Base-by-base conservation (phyloP, 192 early-diverging fungal genomes). In the Mortierella claussenii region DNA sequence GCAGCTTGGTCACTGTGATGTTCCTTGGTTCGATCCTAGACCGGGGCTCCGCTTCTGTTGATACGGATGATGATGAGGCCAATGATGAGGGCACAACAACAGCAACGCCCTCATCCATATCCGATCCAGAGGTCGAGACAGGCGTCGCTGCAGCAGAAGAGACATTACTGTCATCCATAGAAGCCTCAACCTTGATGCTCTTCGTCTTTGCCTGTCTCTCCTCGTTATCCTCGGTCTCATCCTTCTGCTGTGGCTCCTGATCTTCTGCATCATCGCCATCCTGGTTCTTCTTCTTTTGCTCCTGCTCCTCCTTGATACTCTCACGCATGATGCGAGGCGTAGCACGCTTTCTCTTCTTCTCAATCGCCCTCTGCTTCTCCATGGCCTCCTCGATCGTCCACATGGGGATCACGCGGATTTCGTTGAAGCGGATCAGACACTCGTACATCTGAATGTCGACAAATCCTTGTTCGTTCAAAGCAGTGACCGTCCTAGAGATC, bases 401-500 rank as follows among this genome's bases (percentile, higher is more conserved):
- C 28, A 90, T 79, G 4, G 81, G 83, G 23, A 90, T 81, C 1
- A 83, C 83, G 6, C 88, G 79, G 12, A 95, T 81, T 15, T 96
- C 90, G 64, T 96, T 87, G 55, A 89, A 83, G 30, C 93, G 88
- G n/a, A 88, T 83, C 50, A 99, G 82, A n/a, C 91, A 92, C 68
- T 99, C 97, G 65, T 87, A 96, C 97, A 99, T 98, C 43, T 74
- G 79, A 63, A 68, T 80, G 26, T 75, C 80, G 49, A 92, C 84
- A 80, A 97, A 98, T 5, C 93, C 92, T 53, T 92, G 81, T 37
- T 95, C 89, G 24, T 90, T 86, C 55, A 99, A 79, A 21, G 90
- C 90, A 26, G 82, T 66, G 4, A 89, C 90, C 12, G 96, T 96
- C 45, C 85, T 82, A 53, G 91, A 87, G 30, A 99, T 95, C 75